phyloP scores from a whole-genome alignment of 345 rosid species.

The Populus nigra region DNA sequence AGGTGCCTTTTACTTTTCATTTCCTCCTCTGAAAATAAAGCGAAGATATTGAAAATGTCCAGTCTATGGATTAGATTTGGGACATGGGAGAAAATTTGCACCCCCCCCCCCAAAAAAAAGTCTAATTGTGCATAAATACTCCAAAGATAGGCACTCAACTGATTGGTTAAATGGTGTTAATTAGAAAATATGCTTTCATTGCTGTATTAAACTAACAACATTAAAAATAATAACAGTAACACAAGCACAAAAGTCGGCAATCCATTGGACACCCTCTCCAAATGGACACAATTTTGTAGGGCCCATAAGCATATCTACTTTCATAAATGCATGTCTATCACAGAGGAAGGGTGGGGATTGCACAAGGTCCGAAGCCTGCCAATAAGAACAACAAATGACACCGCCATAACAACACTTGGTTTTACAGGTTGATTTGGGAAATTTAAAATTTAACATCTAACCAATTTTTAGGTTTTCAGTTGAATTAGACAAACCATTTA shows the following conservation, averaged over 20 bases:
- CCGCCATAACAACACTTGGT: background rate
- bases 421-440: no score
- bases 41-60: no score
- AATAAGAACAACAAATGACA: conserved; percentile 9
- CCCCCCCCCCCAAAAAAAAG: no score
- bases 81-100: no score
- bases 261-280: background rate
- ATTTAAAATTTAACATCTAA: no score
- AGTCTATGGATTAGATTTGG: no score
- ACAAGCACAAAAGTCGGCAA: background rate
- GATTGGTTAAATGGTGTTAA: background rate
- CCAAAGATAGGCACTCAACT: background rate
- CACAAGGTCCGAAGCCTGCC: background rate
- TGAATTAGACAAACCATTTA: no score
- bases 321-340: background rate
- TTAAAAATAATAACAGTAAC: background rate
- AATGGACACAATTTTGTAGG: conserved; percentile 18
- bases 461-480: no score
- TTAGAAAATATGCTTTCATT: background rate
- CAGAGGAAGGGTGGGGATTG: background rate
- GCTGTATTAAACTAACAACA: background rate
- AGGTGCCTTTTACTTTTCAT: no score
- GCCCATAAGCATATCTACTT: conserved; percentile 14
- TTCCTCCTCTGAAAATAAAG: no score
- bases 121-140: no score